Conservation (phyloP, 495 filamentous ascomycete species). For the Aspergillus biplanus region DNA sequence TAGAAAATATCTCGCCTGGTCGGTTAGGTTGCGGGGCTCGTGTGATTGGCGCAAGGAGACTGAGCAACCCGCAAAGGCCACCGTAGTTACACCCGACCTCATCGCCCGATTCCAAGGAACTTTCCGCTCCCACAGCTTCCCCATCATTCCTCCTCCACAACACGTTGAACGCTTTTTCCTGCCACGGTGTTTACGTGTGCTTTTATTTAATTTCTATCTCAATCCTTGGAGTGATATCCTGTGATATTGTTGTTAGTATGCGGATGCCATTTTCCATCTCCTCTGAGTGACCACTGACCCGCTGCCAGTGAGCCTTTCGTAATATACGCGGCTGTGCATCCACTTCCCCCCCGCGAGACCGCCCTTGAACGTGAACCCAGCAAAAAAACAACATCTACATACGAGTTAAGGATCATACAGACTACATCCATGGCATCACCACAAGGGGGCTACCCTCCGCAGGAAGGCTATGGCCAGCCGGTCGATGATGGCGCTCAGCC, state of each 20-base stretch:
- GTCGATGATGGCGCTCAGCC: conserved; percentile 43
- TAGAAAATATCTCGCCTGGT: not conserved
- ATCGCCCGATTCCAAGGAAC: conserved; percentile 26
- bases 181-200: conserved; percentile 4
- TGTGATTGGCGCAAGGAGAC: conserved; percentile 40
- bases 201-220: not conserved
- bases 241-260: conserved; percentile 25
- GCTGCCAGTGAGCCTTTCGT: conserved; percentile 26
- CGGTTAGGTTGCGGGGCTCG: conserved; percentile 24
- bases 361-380: conserved; percentile 11
- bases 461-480: conserved; percentile 55
- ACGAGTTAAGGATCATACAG: conserved; percentile 20
- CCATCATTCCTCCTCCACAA: conserved; percentile 10
- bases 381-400: conserved; percentile 6
- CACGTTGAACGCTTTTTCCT: conserved; percentile 2
- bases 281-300: conserved; percentile 22
- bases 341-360: not conserved
- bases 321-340: conserved; percentile 23
- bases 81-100: conserved; percentile 38
- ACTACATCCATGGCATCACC: conserved; percentile 54
- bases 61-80: conserved; percentile 42
- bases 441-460: conserved; percentile 66
- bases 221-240: not conserved
- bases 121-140: conserved; percentile 17
- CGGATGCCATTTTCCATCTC: conserved; percentile 13